A percentile compares a stretch with the other conserved stretches of the same genome.
Evolutionary conservation across 495 filamentous ascomycete species (phyloP).

Genomic region (Podospora anserina): DNA sequence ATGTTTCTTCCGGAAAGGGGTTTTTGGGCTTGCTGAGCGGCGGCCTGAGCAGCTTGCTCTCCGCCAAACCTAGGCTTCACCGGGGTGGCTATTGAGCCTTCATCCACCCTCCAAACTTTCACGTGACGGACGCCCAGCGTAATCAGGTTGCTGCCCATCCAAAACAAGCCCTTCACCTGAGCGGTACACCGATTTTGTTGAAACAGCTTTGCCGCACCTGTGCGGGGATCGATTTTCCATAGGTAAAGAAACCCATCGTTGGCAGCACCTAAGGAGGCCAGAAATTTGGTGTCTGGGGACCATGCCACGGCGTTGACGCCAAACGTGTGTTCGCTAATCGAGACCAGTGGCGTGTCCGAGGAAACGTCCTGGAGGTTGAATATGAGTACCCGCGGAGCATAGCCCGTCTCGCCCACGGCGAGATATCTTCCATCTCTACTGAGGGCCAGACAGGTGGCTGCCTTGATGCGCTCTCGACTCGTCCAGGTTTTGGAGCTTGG

Average conservation of each 20-base stretch:
- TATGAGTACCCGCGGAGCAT: slow-evolving; percentile 85
- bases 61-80: slow-evolving; percentile 45
- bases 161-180: slow-evolving; percentile 75
- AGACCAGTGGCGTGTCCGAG: slow-evolving; percentile 77
- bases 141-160: slow-evolving; percentile 64
- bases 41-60: slow-evolving; percentile 35
- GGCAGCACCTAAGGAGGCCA: slow-evolving; percentile 80
- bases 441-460: slow-evolving; percentile 90
- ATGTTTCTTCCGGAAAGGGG: slow-evolving; percentile 63
- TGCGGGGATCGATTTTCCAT: slow-evolving; percentile 79
- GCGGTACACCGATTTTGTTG: slow-evolving; percentile 94
- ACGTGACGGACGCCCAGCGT: slow-evolving; percentile 85
- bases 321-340: slow-evolving; percentile 83
- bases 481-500: slow-evolving; percentile 68
- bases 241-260: slow-evolving; percentile 95
- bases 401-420: slow-evolving; percentile 94
- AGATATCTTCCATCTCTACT: slow-evolving; percentile 86
- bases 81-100: slow-evolving; percentile 46
- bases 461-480: slow-evolving; percentile 84
- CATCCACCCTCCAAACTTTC: slow-evolving; percentile 87
- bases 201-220: slow-evolving; percentile 80
- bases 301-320: slow-evolving; percentile 87
- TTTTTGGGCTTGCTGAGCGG: slow-evolving; percentile 40
- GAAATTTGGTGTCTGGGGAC: slow-evolving; percentile 78
- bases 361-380: slow-evolving; percentile 78